Evolutionary conservation across 495 filamentous ascomycete genomes (phyloP), one percentile per base, ranked within the genome.

Genomic region (Penicillium psychrofluorescens): DNA sequence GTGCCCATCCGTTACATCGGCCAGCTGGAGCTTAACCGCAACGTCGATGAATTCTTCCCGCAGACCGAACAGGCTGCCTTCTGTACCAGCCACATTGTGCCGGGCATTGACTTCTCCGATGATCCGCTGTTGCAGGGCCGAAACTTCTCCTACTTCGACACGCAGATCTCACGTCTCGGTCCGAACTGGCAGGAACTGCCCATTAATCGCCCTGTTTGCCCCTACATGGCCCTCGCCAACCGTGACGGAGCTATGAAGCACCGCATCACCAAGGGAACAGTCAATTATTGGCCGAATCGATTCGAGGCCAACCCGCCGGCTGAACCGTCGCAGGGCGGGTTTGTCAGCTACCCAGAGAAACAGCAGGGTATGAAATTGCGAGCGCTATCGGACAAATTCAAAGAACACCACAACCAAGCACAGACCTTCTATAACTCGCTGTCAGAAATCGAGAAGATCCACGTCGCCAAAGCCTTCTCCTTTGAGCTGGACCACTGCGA

Each of bases 401-500:
- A 70, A 22, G 88, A 95, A 44, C 86, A 95, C 52, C 78, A 74
- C 66, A 80, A 74, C 55, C 72, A 77, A 39, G 68, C 73, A 6
- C 71, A 75, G 39, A 54, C 82, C 4, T 86, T 95, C 74, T 95
- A 80, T 67, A 95, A 95, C 69, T 90, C 84, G 13, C 64, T 92
- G 35, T 81, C 79, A 1, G 54, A 68, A 1, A 66, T 76, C 32
- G 90, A 95, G 61, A 83, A 89, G 59, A 48, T 60, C 10, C 88
- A 95, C 62, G 55, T 92, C 4, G 65, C 74, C 16, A 75, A 72
- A 36, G 87, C 90, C 0, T 75, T 95, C 35, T 68, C 72, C 5
- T 95, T 95, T 59, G 90, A 95, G 64, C 77, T 95, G 7, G 85
- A 89, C 53, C 89, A 95, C 63, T 95, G 90, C 61, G 88, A 94